Base-by-base conservation (phyloP, 1,284 basidiomycete species). In the Tilletia caries region DNA sequence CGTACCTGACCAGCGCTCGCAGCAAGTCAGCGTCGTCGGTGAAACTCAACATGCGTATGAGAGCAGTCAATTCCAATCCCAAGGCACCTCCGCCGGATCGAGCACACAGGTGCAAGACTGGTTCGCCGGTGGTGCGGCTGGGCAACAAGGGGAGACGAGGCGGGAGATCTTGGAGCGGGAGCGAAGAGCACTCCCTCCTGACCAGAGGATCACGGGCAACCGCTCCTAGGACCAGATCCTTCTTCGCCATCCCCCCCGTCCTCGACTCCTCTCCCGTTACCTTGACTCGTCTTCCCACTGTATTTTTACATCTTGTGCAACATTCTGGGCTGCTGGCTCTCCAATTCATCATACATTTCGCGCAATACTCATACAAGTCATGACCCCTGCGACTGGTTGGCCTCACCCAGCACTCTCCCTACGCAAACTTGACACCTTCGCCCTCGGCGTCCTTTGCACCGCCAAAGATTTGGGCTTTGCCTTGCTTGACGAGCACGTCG, bases 381-480 rank as follows among this genome's bases (percentile, higher is more conserved):
- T 15, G 37, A 41, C n/a, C n/a, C n/a, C n/a, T n/a, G n/a, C n/a
- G n/a, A n/a, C n/a, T n/a, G n/a, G n/a, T n/a, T n/a, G n/a, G n/a
- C n/a, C n/a, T n/a, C n/a, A n/a, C n/a, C n/a, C n/a, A n/a, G n/a
- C n/a, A n/a, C 37, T 41, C 10, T 41, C 37, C 29, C 32, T 62
- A 62, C 1, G 58, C 82, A 70, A 87, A 87, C 72, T 86, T 84
- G 68, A 86, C 86, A 72, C 86, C 86, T 68, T 86, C 85, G 2
- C 73, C 75, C 20, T 79, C 76, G 1, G 84, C 85, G 33, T 85
- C 83, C 3, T 85, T 86, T 0, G 77, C 65, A 3, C 82, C 82
- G 20, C 77, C 80, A 76, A 87, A 83, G 37, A 87, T 81, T 74
- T 86, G 85, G n/a, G 86, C 86, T 72, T 86, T 86, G 32, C 85